Conservation (phyloP, 176 grass and related monocot species). For the Cenchrus fungigraminus region DNA sequence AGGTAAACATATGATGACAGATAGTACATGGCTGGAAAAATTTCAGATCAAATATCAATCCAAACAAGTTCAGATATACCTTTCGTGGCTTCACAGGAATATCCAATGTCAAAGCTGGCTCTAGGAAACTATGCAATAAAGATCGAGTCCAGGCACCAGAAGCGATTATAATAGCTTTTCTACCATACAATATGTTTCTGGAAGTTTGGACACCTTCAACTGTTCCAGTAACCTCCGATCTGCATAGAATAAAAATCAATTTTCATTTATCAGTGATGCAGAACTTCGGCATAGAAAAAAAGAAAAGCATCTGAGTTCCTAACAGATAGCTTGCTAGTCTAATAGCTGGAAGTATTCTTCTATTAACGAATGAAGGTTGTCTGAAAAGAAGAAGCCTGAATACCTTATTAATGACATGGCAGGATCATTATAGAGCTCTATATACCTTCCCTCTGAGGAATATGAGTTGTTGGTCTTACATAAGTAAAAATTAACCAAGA, state of each 20-base stretch:
- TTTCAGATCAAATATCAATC: constrained; percentile 27
- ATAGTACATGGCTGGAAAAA: background rate
- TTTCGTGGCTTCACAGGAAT: constrained; percentile 91
- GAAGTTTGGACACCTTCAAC: constrained; percentile 90
- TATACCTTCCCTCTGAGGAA: constrained; percentile 74
- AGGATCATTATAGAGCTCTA: constrained; percentile 87
- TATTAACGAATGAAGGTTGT: constrained; percentile 21
- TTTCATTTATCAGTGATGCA: constrained; percentile 15
- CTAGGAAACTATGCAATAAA: constrained; percentile 63
- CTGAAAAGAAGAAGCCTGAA: constrained; percentile 23
- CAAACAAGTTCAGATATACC: constrained; percentile 50
- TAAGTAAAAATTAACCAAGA: background rate
- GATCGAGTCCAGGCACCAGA: constrained; percentile 86
- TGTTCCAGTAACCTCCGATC: constrained; percentile 70
- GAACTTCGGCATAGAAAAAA: background rate
- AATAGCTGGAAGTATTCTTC: constrained; percentile 21
- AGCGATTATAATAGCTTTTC: constrained; percentile 81
- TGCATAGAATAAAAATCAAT: constrained; percentile 43
- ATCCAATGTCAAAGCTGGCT: constrained; percentile 59
- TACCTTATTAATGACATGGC: constrained; percentile 80
- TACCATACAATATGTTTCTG: constrained; percentile 72
- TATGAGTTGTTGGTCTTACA: constrained; percentile 76
- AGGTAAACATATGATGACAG: background rate
- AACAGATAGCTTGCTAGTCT: background rate
- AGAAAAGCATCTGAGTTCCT: constrained; percentile 10